Conservation (phyloP, 139 green algal species). For the Chlorella ohadii region DNA sequence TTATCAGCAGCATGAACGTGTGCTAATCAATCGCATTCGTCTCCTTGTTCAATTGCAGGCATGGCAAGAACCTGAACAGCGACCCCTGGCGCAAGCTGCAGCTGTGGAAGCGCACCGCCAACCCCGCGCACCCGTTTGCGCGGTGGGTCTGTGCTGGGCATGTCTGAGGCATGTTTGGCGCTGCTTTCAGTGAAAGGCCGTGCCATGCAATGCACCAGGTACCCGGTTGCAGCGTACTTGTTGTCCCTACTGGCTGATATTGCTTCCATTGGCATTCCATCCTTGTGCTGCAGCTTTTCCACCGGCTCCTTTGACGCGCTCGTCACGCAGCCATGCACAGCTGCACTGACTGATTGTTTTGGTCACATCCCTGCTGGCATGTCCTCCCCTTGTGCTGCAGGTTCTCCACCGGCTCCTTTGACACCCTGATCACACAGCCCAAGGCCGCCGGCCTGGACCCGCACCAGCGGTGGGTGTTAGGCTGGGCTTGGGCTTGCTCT, state of each 20-base stretch:
- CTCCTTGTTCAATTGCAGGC: slow-evolving; percentile 48
- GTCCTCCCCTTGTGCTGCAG: slow-evolving; percentile 61
- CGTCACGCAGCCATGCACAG: slow-evolving; percentile 43
- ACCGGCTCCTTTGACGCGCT: slow-evolving; percentile 71
- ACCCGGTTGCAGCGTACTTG: too few species aligned
- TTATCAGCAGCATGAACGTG: too few species aligned
- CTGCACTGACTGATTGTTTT: too few species aligned
- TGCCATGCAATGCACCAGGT: too few species aligned
- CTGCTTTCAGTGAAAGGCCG: too few species aligned
- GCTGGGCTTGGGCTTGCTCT: too few species aligned
- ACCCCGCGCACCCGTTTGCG: slow-evolving; percentile 66
- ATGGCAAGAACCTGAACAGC: slow-evolving; percentile 89
- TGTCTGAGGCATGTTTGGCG: too few species aligned
- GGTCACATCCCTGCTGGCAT: too few species aligned
- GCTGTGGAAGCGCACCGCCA: slow-evolving; percentile 79
- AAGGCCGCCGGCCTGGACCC: slow-evolving; percentile 15
- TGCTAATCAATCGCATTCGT: too few species aligned
- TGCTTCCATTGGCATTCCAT: too few species aligned
- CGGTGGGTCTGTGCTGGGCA: background rate
- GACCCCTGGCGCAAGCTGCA: slow-evolving; percentile 87
- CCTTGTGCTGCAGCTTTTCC: slow-evolving; percentile 75
- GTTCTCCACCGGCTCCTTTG: slow-evolving; percentile 78
- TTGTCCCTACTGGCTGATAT: too few species aligned
- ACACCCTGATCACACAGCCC: slow-evolving; percentile 56
- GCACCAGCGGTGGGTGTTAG: slow-evolving; percentile 26